These are phyloP conservation scores for Zygosaccharomyces bailii DNA, from an alignment of 805 yeast genomes.

Conservation along the genomic window DNA sequence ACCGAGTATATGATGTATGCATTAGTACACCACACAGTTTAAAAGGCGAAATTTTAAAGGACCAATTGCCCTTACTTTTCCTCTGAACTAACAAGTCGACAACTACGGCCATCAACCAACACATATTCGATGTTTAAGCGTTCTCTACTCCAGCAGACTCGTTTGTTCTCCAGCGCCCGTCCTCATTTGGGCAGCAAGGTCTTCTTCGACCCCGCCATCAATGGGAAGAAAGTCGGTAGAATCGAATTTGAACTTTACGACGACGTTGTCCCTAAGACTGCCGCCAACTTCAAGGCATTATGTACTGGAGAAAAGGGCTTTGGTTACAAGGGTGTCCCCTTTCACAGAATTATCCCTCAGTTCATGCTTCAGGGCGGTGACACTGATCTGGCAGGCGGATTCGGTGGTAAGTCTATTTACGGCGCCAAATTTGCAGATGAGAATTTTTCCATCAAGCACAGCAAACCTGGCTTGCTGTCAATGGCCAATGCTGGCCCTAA, in stretches of 20 bases:
- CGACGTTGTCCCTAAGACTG: conserved; percentile 64
- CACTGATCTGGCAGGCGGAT: conserved; percentile 81
- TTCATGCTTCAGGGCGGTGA: conserved; percentile 98
- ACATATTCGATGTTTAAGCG: conserved; percentile 20
- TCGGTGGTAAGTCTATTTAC: conserved; percentile 88
- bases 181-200: conserved; percentile 50
- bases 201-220: conserved; percentile 54
- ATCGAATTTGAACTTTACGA: conserved; percentile 37
- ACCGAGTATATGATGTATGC: neutral
- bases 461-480: conserved; percentile 76
- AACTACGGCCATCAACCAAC: neutral
- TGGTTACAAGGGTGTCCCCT: conserved; percentile 79
- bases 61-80: no score
- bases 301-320: conserved; percentile 87
- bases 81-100: neutral
- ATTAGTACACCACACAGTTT: conserved; percentile 2
- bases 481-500: conserved; percentile 99
- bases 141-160: conserved; percentile 30
- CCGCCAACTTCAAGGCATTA: conserved; percentile 77
- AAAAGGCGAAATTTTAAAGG: neutral
- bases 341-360: conserved; percentile 93
- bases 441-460: conserved; percentile 71
- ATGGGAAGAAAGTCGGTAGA: conserved; percentile 43
- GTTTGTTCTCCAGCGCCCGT: conserved; percentile 51
- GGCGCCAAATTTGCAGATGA: conserved; percentile 70